Evolutionary conservation across 2,329 filamentous ascomycete species (phyloP), one percentile per base, ranked within the genome.

Genomic region (Aspergillus clavatus): DNA sequence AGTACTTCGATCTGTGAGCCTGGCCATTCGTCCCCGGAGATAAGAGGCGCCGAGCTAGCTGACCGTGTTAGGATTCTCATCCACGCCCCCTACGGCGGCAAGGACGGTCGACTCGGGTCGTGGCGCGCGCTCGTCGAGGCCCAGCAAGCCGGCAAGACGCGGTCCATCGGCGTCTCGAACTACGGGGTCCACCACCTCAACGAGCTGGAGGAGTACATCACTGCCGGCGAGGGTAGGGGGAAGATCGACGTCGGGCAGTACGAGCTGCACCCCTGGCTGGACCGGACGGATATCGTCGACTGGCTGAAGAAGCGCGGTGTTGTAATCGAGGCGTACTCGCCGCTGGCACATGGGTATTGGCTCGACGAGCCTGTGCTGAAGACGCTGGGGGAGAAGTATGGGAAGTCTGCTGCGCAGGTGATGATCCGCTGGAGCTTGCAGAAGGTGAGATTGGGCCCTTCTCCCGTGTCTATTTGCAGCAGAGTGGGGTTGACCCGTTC

Each of bases 251-350:
- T 91, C 40, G 91, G 91, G 58, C 87, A 93, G 69, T 84, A 90
- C 56, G 85, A 91, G 63, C 78, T 90, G 1, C 86, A 91, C 50
- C 87, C 86, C 0, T 93, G 91, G 77, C 88, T 90, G 63, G 89
- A 85, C 1, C 80, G 84, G 42, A 74, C 72, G 0, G 74, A 76
- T 28, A 89, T 93, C 51, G 77, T 81, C 0, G 73, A 77, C 10
- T 82, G 80, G 55, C 87, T 87, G 59, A 74, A 79, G 45, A 70
- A 79, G 48, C 72, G 90, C 52, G 70, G 73, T 28, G 89, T 93
- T 46, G 69, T 83, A 0, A 76, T 93, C 1, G 82, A 93, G 67
- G 87, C 88, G 0, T 94, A 93, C 54, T 86, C 86, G 5, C 88
- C 88, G 5, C 76, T 93, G 2, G 87, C 82, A 3, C 76, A 85